A percentile compares a stretch with the other conserved stretches of the same genome.
These are phyloP conservation scores for Starmerella stigmatis DNA, from an alignment of 805 yeast species.

Conservation along the genomic window DNA sequence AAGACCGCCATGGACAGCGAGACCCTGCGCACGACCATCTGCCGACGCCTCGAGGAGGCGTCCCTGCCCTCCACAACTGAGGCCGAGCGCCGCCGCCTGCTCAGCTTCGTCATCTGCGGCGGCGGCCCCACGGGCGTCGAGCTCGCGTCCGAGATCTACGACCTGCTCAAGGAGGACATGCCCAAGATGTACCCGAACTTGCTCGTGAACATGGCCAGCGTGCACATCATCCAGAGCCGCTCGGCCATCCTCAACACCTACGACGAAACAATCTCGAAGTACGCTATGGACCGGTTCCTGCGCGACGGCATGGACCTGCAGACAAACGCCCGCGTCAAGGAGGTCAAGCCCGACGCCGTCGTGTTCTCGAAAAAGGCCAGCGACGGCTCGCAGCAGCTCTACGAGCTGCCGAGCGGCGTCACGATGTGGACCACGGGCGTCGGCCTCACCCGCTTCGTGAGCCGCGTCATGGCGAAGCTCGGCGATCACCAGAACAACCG, in stretches of 20 bases:
- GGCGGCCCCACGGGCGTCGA: slow-evolving; percentile 73
- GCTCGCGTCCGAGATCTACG: slow-evolving; percentile 61
- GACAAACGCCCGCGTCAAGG: slow-evolving; percentile 54
- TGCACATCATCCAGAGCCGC: slow-evolving; percentile 60
- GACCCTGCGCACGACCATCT: slow-evolving; percentile 44
- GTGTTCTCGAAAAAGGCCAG: slow-evolving; percentile 41
- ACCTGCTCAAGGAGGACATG: slow-evolving; percentile 55
- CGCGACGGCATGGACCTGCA: slow-evolving; percentile 53
- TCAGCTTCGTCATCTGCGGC: slow-evolving; percentile 59
- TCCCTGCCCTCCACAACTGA: slow-evolving; percentile 55
- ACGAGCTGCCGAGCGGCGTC: slow-evolving; percentile 53
- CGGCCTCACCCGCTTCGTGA: slow-evolving; percentile 52
- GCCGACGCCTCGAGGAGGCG: slow-evolving; percentile 48
- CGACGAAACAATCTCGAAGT: slow-evolving; percentile 53
- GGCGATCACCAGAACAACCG: slow-evolving; percentile 44
- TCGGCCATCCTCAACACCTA: slow-evolving; percentile 58
- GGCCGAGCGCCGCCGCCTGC: slow-evolving; percentile 49
- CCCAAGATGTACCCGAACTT: slow-evolving; percentile 47
- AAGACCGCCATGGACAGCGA: slow-evolving; percentile 61
- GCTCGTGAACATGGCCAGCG: slow-evolving; percentile 51
- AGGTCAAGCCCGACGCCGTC: slow-evolving; percentile 47
- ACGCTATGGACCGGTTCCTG: slow-evolving; percentile 53
- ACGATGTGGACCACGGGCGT: slow-evolving; percentile 74
- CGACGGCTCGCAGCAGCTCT: slow-evolving; percentile 33
- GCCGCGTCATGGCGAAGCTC: slow-evolving; percentile 42